Percentiles rank a stretch among this genome's conserved stretches.
These are phyloP conservation scores for Cladophialophora psammophila DNA, from an alignment of 2,329 filamentous ascomycete genomes.

Conservation along the genomic window DNA sequence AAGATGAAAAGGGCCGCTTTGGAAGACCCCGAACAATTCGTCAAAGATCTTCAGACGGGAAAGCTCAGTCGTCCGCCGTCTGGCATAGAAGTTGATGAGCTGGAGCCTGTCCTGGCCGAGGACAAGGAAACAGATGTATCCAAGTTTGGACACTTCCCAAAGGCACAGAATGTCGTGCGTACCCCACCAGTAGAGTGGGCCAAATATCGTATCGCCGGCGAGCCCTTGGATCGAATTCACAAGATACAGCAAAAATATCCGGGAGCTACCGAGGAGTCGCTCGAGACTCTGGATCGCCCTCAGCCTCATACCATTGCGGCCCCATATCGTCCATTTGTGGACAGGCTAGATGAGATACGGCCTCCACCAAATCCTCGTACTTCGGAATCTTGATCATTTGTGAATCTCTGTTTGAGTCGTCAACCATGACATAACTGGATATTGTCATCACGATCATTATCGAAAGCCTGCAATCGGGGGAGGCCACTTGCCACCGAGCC, in stretches of 20 bases:
- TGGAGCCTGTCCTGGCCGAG: slow-evolving; percentile 44
- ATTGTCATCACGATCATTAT: background rate
- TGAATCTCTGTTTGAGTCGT: background rate
- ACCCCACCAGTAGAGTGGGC: slow-evolving; percentile 93
- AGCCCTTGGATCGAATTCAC: slow-evolving; percentile 83
- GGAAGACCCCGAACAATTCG: slow-evolving; percentile 74
- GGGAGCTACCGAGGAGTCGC: slow-evolving; percentile 45
- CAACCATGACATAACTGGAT: background rate
- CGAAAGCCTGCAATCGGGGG: background rate
- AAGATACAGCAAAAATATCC: slow-evolving; percentile 77
- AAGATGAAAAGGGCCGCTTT: slow-evolving; percentile 74
- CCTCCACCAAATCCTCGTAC: slow-evolving; percentile 12
- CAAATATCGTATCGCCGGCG: slow-evolving; percentile 89
- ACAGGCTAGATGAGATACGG: slow-evolving; percentile 51
- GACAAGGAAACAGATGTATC: slow-evolving; percentile 42
- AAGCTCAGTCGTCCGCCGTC: slow-evolving; percentile 54
- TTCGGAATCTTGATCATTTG: slow-evolving; percentile 7
- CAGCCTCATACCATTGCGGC: slow-evolving; percentile 63
- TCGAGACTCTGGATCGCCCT: slow-evolving; percentile 41
- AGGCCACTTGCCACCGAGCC: background rate
- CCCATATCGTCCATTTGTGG: slow-evolving; percentile 66
- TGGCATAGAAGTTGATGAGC: slow-evolving; percentile 47
- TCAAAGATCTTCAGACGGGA: slow-evolving; percentile 70
- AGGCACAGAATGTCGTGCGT: slow-evolving; percentile 80
- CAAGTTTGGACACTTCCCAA: slow-evolving; percentile 72